These are phyloP conservation scores for Suhomyces chickasaworum DNA, from an alignment of 1,139 yeast species.

Conservation along the genomic window DNA sequence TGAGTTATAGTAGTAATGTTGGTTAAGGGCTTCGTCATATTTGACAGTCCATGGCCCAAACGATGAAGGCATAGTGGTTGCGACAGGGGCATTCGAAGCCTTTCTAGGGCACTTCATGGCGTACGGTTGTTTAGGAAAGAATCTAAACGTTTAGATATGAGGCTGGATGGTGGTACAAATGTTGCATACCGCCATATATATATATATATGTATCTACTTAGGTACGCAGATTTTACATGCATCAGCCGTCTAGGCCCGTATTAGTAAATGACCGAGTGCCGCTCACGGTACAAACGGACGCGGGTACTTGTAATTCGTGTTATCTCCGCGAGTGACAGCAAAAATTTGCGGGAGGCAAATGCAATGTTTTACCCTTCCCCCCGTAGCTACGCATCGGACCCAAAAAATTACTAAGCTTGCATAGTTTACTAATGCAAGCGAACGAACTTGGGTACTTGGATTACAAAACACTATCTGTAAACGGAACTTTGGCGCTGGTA, in stretches of 20 bases:
- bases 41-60: conserved; percentile 21
- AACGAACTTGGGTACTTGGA: not conserved
- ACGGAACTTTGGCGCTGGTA: not conserved
- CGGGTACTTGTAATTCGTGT: conserved; percentile 2
- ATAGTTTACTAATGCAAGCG: not conserved
- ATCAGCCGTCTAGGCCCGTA: not conserved
- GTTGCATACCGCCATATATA: not conserved
- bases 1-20: conserved; percentile 40
- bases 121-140: not conserved
- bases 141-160: not conserved
- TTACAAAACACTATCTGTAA: not conserved
- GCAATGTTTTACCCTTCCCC: not conserved
- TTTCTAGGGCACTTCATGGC: conserved; percentile 1
- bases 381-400: not conserved
- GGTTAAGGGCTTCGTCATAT: conserved; percentile 38
- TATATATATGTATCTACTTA: not conserved
- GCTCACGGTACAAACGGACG: conserved; percentile 1
- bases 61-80: not conserved
- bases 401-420: conserved; percentile 4
- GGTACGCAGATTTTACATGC: not conserved
- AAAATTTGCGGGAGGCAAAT: conserved; percentile 1
- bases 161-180: not conserved
- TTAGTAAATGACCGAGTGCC: not conserved
- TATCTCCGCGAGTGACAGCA: conserved; percentile 8
- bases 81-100: not conserved